phyloP scores from a whole-genome alignment of 176 grass and related monocot genomes.

The Thalia dealbata region DNA sequence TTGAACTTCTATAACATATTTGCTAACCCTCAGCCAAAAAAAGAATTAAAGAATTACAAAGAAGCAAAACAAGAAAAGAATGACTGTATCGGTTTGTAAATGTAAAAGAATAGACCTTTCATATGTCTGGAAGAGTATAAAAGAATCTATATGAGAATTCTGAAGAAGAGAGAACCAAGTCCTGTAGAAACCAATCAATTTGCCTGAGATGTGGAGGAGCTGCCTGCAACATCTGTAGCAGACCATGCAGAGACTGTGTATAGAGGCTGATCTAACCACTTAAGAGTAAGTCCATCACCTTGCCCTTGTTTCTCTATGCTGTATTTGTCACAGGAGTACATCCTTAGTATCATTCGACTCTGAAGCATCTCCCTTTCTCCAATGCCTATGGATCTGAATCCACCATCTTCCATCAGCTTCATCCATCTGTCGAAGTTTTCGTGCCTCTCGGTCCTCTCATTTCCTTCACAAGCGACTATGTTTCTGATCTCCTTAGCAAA shows the following conservation, averaged over 20 bases:
- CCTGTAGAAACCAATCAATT: neutral
- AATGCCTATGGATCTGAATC: slow-evolving; percentile 48
- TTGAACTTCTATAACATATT: neutral
- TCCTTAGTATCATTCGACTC: slow-evolving; percentile 65
- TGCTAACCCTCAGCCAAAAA: neutral
- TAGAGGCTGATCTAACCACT: slow-evolving; percentile 54
- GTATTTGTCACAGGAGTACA: slow-evolving; percentile 59
- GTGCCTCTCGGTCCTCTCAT: slow-evolving; percentile 56
- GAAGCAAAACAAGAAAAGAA: neutral
- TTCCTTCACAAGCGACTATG: slow-evolving; percentile 66
- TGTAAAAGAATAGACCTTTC: neutral
- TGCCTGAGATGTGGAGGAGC: slow-evolving; percentile 33
- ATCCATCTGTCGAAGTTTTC: slow-evolving; percentile 59
- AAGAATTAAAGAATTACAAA: slow-evolving; percentile 9
- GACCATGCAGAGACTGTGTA: slow-evolving; percentile 85
- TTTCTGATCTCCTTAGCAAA: slow-evolving; percentile 80
- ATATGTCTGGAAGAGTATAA: neutral
- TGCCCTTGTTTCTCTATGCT: slow-evolving; percentile 41
- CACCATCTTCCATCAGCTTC: slow-evolving; percentile 64
- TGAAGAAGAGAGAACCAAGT: neutral
- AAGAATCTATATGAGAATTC: neutral
- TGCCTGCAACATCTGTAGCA: slow-evolving; percentile 34
- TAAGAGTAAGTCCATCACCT: slow-evolving; percentile 66
- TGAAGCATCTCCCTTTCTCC: slow-evolving; percentile 76
- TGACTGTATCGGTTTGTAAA: neutral